Percentiles rank a stretch among this genome's conserved stretches.
These are phyloP conservation scores for Chimonanthus salicifolius DNA, from an alignment of 164 flowering plant genomes.

Conservation along the genomic window DNA sequence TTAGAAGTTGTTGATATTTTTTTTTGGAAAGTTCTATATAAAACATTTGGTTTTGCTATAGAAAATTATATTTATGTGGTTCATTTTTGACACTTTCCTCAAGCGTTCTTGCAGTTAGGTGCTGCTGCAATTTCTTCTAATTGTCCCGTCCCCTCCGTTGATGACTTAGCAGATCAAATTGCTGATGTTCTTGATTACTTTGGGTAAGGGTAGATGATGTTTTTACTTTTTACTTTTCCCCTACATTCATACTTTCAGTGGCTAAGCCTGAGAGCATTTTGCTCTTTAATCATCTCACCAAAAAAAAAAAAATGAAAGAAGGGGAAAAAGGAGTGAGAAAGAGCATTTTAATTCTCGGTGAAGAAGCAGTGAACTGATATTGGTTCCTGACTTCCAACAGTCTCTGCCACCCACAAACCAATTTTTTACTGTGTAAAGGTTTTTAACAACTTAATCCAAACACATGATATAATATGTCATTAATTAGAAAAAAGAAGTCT, in stretches of 20 bases:
- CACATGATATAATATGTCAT: not conserved
- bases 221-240: not conserved
- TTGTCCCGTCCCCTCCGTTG: slow-evolving; percentile 39
- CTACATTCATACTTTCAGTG: not conserved
- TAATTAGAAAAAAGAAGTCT: no score
- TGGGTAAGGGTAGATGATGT: slow-evolving; percentile 35
- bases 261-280: no score
- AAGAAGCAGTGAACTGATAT: not conserved
- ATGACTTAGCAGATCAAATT: slow-evolving; percentile 67
- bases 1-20: not conserved
- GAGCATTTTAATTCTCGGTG: not conserved
- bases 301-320: no score
- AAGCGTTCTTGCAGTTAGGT: slow-evolving; percentile 63
- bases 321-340: no score
- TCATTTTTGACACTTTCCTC: slow-evolving; percentile 20
- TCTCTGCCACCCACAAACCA: not conserved
- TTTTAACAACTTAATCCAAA: not conserved
- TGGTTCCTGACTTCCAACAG: not conserved
- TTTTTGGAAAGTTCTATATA: not conserved
- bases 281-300: no score
- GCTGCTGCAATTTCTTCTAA: slow-evolving; percentile 46
- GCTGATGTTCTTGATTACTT: slow-evolving; percentile 72
- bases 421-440: not conserved
- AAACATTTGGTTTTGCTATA: not conserved
- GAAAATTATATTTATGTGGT: slow-evolving; percentile 13